Evolutionary conservation across 2,329 filamentous ascomycete species (phyloP), one percentile per base, ranked within the genome.

Genomic region (Fusarium burgessii): DNA sequence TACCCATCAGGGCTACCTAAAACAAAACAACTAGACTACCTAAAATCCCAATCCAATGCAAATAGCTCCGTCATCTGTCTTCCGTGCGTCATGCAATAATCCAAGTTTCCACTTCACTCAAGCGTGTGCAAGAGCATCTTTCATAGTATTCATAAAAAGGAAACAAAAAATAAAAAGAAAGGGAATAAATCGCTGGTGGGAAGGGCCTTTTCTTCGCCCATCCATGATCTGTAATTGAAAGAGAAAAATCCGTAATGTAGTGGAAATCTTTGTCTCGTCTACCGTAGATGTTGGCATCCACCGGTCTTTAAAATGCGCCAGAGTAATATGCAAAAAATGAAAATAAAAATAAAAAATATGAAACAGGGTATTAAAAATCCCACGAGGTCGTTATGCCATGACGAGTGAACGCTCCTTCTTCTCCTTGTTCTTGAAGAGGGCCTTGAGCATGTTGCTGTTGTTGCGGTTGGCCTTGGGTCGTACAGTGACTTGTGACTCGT

Each of bases 351-450:
- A 23, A 23, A 32, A 59, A 50, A 27, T 40, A 18, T 23, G 3
- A 29, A 18, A 36, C 27, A 38, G 17, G 27, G 18, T 46, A 58
- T 58, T 38, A 38, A 47, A 10, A 47, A 10, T 59, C 42, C 36
- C 36, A 5, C 14, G 23, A 38, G 40, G 15, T 58, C 49, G 62
- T 64, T 76, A 80, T 27, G 77, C 78, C 38, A 77, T 59, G 45
- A 80, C 78, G 42, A 79, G 61, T 33, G 77, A 77, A 50, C 79
- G 79, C 59, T 82, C 80, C 40, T 73, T 77, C 64, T 84, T 83
- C 78, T 86, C 86, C 79, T 87, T 88, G 79, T 82, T 86, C 81
- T 86, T 87, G 76, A 90, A 89, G 62, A 90, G 70, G 5, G 83
- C 79, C 81, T 89, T 89, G 68, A 90, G 83, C 86, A 89, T 87